Evolutionary conservation across 257 asterid genomes (phyloP), one percentile per base, ranked within the genome.

Genomic region (Solanum habrochaites): DNA sequence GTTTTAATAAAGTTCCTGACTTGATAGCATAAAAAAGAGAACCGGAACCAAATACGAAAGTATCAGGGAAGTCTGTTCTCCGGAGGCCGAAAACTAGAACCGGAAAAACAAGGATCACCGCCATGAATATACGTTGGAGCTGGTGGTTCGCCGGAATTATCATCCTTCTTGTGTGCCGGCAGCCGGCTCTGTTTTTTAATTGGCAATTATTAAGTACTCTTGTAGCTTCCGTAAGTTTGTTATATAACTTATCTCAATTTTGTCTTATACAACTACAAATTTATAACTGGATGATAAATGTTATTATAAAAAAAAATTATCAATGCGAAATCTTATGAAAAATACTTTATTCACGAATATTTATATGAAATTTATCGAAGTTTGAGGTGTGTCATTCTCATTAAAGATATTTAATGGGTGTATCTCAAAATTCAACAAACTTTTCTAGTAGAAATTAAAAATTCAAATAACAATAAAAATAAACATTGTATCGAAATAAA

Each of bases 1-100:
- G 7, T 10, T 40, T 21, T 21, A 20, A 62, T 62, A 62, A 9
- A 20, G 21, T 15, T 11, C 21, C 83, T 27, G 21, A 88, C 90
- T 11, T 88, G 90, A 82, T 86, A 86, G 90, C 87, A 9, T 89
- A 88, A n/a, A n/a, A n/a, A n/a, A n/a, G n/a, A 82, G 60, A 58
- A 18, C 90, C 87, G 10, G 89, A 39, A 32, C 89, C 90, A 20
- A 88, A 88, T 4, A 88, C 87, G n/a, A 88, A 88, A 52, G 83
- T 77, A 32, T 32, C 78, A 5, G 87, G 90, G 52, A 88, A 88
- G 66, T 88, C 89, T 9, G 86, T 32, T 82, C 90, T 82, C 5
- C 40, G 56, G 20, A 49, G 15, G 9, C 67, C 29, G 4, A 7
- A 29, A 47, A 47, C 29, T 5, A 80, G 20, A 18, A 49, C 69